A percentile compares a stretch with the other conserved stretches of the same genome.
These are phyloP conservation scores for Calonectria henricotiae DNA, from an alignment of 2,329 filamentous ascomycete genomes.

Conservation along the genomic window DNA sequence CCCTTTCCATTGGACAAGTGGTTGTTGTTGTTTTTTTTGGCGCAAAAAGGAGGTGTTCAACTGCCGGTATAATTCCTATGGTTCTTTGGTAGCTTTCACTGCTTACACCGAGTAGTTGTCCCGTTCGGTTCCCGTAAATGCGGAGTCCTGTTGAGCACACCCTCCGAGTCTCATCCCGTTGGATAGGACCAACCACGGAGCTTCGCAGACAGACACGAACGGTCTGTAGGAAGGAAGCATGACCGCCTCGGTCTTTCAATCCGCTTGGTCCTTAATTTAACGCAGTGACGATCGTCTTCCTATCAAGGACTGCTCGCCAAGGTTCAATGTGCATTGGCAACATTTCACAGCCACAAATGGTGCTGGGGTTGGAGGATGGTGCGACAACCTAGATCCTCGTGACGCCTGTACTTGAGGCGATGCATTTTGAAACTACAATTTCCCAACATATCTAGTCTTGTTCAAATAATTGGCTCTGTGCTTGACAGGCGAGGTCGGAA, in stretches of 20 bases:
- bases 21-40: too few species aligned
- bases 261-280: constrained; percentile 6
- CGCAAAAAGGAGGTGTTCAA: background rate
- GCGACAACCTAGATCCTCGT: background rate
- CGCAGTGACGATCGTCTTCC: background rate
- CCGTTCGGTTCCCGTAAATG: background rate
- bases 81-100: background rate
- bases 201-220: background rate
- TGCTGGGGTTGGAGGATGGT: background rate
- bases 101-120: constrained; percentile 11
- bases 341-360: background rate
- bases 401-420: background rate
- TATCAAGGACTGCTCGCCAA: background rate
- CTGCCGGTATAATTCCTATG: background rate
- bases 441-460: background rate
- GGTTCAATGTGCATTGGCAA: background rate
- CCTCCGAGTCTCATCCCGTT: background rate
- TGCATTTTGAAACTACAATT: constrained; percentile 3
- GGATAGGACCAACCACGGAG: background rate
- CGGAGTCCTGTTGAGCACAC: background rate
- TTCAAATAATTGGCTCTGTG: background rate
- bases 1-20: background rate
- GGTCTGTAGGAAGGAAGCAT: background rate
- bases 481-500: too few species aligned
- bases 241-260: background rate